Percentiles rank a stretch among this genome's conserved stretches.
These are phyloP conservation scores for Ceratocystis huliohia DNA, from an alignment of 2,329 filamentous ascomycete genomes.

Conservation along the genomic window DNA sequence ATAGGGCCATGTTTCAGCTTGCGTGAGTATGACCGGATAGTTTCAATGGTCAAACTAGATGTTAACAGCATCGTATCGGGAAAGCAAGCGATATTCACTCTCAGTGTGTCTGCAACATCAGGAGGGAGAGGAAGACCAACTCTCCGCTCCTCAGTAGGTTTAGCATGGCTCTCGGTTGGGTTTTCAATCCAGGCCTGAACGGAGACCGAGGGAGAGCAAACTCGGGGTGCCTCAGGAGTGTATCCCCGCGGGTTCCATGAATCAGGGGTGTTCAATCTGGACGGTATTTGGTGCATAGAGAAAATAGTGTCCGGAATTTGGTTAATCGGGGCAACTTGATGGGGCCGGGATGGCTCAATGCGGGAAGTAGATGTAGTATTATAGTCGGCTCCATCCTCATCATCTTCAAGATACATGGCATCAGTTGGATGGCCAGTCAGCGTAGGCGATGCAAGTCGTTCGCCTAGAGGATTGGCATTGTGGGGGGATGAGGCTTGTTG, in stretches of 20 bases:
- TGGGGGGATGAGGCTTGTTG: background rate
- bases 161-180: background rate
- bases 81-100: slow-evolving; percentile 43
- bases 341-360: background rate
- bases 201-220: slow-evolving; percentile 26
- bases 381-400: slow-evolving; percentile 3
- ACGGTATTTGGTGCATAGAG: background rate
- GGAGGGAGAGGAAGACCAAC: slow-evolving; percentile 38
- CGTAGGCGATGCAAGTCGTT: background rate
- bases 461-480: background rate
- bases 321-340: background rate
- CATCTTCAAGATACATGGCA: slow-evolving; percentile 10
- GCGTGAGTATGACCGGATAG: slow-evolving; percentile 42
- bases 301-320: background rate
- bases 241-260: slow-evolving; percentile 14
- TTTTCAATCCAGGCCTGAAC: slow-evolving; percentile 29
- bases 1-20: slow-evolving; percentile 35
- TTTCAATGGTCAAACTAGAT: slow-evolving; percentile 44
- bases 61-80: slow-evolving; percentile 47
- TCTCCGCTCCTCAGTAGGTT: slow-evolving; percentile 4
- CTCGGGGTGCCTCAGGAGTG: background rate
- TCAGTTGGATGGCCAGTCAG: background rate
- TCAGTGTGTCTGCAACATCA: slow-evolving; percentile 41
- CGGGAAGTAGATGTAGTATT: slow-evolving; percentile 3
- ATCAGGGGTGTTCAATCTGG: slow-evolving; percentile 10